These are phyloP conservation scores for Spongispora temasekensis DNA, from an alignment of 1,284 basidiomycete species.

Conservation along the genomic window DNA sequence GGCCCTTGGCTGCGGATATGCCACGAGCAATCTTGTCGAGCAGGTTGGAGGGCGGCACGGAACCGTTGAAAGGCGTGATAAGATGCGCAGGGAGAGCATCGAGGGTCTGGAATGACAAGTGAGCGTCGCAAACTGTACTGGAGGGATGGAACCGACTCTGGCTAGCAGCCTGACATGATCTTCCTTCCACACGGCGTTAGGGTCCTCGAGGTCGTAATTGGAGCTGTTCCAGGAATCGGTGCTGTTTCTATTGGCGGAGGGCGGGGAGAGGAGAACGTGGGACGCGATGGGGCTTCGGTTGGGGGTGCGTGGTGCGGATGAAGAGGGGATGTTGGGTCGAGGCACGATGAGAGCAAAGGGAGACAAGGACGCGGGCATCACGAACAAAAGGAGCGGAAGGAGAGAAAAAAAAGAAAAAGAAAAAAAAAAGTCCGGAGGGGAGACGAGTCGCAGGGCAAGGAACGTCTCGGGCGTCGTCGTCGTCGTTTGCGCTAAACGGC, in stretches of 20 bases:
- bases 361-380: slow-evolving; percentile 41
- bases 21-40: slow-evolving; percentile 81
- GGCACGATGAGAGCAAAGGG: slow-evolving; percentile 58
- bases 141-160: slow-evolving; percentile 48
- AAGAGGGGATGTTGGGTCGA: slow-evolving; percentile 48
- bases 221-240: slow-evolving; percentile 83
- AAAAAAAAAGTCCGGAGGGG: too few relatives aligned
- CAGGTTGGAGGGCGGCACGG: slow-evolving; percentile 77
- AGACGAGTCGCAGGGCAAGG: slow-evolving; percentile 17
- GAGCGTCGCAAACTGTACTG: slow-evolving; percentile 11
- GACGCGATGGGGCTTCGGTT: slow-evolving; percentile 46
- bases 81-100: slow-evolving; percentile 80
- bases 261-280: slow-evolving; percentile 49
- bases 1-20: slow-evolving; percentile 67
- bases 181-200: slow-evolving; percentile 69
- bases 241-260: slow-evolving; percentile 62
- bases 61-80: slow-evolving; percentile 78
- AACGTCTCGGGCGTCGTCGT: slow-evolving; percentile 27
- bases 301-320: slow-evolving; percentile 52
- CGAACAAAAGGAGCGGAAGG: slow-evolving; percentile 32
- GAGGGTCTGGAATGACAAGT: slow-evolving; percentile 49
- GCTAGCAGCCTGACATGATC: slow-evolving; percentile 67
- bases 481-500: slow-evolving; percentile 26
- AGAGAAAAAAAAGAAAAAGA: background rate
- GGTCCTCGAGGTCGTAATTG: slow-evolving; percentile 56